Evolutionary conservation across 345 rosid genomes (phyloP).

Genomic region (Populus deltoides): DNA sequence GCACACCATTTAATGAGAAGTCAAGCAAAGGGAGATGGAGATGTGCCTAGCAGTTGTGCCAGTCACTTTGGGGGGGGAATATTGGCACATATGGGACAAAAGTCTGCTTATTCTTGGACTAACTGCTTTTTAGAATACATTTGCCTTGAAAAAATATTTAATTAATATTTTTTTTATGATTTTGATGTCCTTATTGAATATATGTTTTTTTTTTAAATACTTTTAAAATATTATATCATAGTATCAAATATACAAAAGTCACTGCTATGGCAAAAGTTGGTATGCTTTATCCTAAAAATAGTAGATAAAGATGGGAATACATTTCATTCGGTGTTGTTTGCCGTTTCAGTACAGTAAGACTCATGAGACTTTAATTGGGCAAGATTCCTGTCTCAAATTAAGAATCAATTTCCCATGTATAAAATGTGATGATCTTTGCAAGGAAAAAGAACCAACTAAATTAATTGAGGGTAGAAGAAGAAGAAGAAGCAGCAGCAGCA

Average conservation of each 20-base stretch:
- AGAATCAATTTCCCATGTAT: conserved; percentile 31
- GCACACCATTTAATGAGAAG: not conserved
- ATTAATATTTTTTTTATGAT: too few species aligned
- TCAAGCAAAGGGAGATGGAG: not conserved
- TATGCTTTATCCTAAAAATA: conserved; percentile 24
- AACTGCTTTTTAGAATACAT: too few species aligned
- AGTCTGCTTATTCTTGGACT: not conserved
- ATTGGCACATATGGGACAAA: not conserved
- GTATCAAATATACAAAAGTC: too few species aligned
- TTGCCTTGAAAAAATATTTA: too few species aligned
- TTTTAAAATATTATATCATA: too few species aligned
- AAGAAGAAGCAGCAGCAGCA: not conserved
- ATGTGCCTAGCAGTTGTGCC: not conserved
- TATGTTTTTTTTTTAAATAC: too few species aligned
- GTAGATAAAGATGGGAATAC: not conserved
- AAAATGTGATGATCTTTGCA: conserved; percentile 20
- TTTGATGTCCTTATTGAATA: too few species aligned
- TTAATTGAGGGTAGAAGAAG: not conserved
- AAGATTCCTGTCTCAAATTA: conserved; percentile 46
- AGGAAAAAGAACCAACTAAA: not conserved
- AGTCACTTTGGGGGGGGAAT: not conserved
- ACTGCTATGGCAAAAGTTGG: conserved; percentile 21
- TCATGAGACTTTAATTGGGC: conserved; percentile 44
- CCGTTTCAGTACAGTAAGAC: conserved; percentile 28
- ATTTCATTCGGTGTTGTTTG: conserved; percentile 24